phyloP scores from a whole-genome alignment of 2,329 filamentous ascomycete genomes.

The Microdochium trichocladiopsis region DNA sequence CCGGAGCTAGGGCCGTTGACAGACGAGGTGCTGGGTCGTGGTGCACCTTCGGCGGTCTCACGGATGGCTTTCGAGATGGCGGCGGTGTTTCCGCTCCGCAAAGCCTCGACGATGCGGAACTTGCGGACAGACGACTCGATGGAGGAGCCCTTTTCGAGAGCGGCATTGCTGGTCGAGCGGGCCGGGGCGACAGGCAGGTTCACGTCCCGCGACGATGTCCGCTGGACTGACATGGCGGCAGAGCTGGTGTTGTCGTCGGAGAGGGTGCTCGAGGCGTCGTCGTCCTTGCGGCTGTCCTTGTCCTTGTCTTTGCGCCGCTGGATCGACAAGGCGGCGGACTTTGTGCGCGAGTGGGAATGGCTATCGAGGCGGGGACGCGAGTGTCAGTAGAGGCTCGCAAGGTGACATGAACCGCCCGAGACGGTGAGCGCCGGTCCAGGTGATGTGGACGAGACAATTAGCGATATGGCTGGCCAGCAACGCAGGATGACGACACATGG shows the following conservation, averaged over 20 bases:
- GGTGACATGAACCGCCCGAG: too few relatives aligned
- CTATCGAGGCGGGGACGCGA: background rate
- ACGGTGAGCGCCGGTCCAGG: background rate
- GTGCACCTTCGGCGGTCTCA: constrained; percentile 48
- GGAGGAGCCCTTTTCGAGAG: constrained; percentile 38
- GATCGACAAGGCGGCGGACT: constrained; percentile 40
- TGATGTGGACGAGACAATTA: background rate
- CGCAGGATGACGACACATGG: too few relatives aligned
- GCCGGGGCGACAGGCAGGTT: constrained; percentile 3
- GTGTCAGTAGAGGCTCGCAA: background rate
- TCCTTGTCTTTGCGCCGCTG: constrained; percentile 38
- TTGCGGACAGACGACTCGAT: constrained; percentile 93
- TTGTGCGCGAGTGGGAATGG: background rate
- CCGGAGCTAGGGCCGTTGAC: constrained; percentile 32
- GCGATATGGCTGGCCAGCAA: too few relatives aligned
- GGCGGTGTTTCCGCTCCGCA: constrained; percentile 83
- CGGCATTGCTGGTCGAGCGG: constrained; percentile 18
- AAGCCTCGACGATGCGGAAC: constrained; percentile 88
- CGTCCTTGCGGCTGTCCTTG: constrained; percentile 14
- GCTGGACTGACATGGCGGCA: constrained; percentile 3
- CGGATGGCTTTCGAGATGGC: constrained; percentile 83
- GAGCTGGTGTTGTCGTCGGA: constrained; percentile 12
- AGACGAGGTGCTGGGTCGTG: constrained; percentile 51
- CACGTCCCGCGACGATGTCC: background rate
- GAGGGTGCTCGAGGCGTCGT: constrained; percentile 9